Percentiles rank a stretch among this genome's conserved stretches.
phyloP scores from a whole-genome alignment of 192 early-diverging fungal species.

The Backusella circina region DNA sequence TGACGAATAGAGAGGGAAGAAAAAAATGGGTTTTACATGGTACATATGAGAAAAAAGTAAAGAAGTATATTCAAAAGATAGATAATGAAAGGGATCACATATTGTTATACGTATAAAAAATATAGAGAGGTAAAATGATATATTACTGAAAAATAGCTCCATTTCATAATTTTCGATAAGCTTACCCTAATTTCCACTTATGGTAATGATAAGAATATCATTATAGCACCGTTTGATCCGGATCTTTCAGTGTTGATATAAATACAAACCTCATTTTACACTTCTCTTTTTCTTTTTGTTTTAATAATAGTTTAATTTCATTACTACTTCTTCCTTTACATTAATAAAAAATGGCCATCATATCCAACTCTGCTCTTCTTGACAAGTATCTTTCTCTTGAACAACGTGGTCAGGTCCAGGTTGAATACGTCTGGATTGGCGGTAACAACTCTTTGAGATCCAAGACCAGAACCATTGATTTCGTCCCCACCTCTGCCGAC shows the following conservation, averaged over 20 bases:
- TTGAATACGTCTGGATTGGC: constrained; percentile 57
- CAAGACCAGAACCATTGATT: constrained; percentile 48
- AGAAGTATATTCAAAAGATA: background rate
- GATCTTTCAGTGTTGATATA: constrained; percentile 4
- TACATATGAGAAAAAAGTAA: background rate
- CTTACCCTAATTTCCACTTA: constrained; percentile 3
- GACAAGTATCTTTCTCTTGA: constrained; percentile 48
- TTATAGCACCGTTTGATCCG: background rate
- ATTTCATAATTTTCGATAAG: background rate
- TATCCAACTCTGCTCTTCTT: constrained; percentile 40
- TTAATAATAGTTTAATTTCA: constrained; percentile 3
- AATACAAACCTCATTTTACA: background rate
- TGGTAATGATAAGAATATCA: constrained; percentile 9
- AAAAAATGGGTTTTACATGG: background rate
- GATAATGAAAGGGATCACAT: background rate
- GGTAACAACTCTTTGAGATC: constrained; percentile 40
- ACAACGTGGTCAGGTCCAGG: constrained; percentile 46
- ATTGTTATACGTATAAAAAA: background rate
- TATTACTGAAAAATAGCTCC: background rate
- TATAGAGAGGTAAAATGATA: background rate
- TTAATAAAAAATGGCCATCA: constrained; percentile 17
- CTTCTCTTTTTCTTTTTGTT: background rate
- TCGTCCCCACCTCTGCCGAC: constrained; percentile 5
- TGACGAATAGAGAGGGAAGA: background rate
- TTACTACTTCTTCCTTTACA: background rate